Base-by-base conservation (phyloP, 208 protist species). In the Trypanosoma cruzi region DNA sequence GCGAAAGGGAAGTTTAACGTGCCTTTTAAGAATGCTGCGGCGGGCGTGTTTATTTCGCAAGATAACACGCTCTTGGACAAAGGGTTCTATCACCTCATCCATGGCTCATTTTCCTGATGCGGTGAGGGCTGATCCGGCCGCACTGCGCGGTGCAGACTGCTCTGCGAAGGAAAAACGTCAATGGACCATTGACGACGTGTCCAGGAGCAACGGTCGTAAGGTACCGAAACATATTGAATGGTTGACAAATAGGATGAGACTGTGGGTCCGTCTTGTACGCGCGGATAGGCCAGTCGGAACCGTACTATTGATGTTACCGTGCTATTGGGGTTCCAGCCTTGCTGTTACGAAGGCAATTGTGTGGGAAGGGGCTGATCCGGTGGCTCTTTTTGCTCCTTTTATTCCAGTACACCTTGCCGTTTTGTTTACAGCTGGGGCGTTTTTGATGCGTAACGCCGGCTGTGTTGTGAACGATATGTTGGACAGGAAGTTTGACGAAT, bases 391-490 rank as follows among this genome's bases (percentile, higher is more conserved):
- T 64, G 91, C 88, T 1, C 91, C 91, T 2, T 84, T 94, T 55
- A 85, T 96, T 56, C 91, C 91, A 0, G 32, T 90, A 4, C 91
- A 96, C 63, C 73, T 93, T n/a, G 46, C 71, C 16, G 28, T 92
- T 6, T 75, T 79, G 56, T 94, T 94, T 55, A 29, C 82, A 3
- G 37, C 79, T n/a, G 88, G 86, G 2, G 84, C 88, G 2, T 96
- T 90, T 68, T 69, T 90, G 24, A 91, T 92, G 85, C 90, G 90
- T 14, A 88, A 85, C 52, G 87, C 75, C 6, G 90, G 88, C 13
- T 96, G 88, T 73, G 83, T 96, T 60, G 84, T 94, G 16, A 93
- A 93, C 50, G 90, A 95, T 68, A 89, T 91, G 87, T 90, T 81
- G 77, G 90, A 95, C 73, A 68, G 87, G 40, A 75, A 87, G 57